Evolutionary conservation across 768 basidiomycete species (phyloP), one percentile per base, ranked within the genome.

Genomic region (Pleurotus pulmonarius): DNA sequence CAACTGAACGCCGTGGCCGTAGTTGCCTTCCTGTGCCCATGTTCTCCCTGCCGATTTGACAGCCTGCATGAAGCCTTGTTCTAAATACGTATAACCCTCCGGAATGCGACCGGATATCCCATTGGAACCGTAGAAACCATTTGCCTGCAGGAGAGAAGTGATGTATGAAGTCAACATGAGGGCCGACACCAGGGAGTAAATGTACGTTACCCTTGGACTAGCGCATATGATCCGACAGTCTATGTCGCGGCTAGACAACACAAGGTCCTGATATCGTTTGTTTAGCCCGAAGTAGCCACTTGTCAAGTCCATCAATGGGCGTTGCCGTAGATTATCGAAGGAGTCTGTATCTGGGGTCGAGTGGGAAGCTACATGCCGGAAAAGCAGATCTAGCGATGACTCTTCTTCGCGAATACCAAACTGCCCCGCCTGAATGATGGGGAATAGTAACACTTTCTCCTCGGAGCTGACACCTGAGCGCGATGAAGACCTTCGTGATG

Each of bases 221-320:
- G 97, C 90, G 20, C 87, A 90, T 3, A 98, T 81, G 57, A 99
- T 86, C 26, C 87, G 72, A 52, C 87, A 87, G 39, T 81, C 75
- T 24, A 83, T 69, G 25, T 78, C 76, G 0, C 82, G 79, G 9
- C 78, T 74, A 20, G 79, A 67, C 46, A 97, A 77, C 11, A 91
- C 75, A 38, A 87, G 74, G 25, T 83, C 74, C 65, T 92, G 91
- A 67, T 98, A 98, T 11, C 80, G 82, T 57, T 79, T 74, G 65
- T 90, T 90, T 29, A 98, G 74, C 5, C 90, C 90, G 67, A 99
- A 98, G 71, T 99, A 99, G 9, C 97, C 97, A 63, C 88, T 94
- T 5, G 97, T 99, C 65, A 98, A 73, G 67, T 97, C 91, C 25
- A 88, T 69, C 15, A 81, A 64, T n/a, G 83, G 83, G 15, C 74